phyloP scores from a whole-genome alignment of 2,329 filamentous ascomycete species.

The Mycosphaerella sp. region DNA sequence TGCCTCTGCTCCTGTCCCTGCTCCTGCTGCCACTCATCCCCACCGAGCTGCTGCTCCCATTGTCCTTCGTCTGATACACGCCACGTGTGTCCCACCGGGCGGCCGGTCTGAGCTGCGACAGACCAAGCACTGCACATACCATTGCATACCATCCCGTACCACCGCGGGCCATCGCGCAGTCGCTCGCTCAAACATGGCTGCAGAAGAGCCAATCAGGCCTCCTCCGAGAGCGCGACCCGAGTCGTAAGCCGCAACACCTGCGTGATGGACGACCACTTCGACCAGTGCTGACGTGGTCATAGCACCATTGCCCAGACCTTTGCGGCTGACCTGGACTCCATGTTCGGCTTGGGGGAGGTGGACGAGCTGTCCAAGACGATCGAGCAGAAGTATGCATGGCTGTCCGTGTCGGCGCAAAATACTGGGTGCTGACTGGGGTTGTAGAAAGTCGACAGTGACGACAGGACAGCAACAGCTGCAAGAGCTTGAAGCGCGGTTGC shows the following conservation, averaged over 20 bases:
- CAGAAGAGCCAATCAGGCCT: slow-evolving; percentile 6
- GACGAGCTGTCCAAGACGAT: slow-evolving; percentile 68
- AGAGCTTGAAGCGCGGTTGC: slow-evolving; percentile 73
- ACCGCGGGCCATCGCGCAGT: background rate
- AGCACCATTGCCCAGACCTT: slow-evolving; percentile 86
- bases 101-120: background rate
- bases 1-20: background rate
- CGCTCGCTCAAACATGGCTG: slow-evolving; percentile 7
- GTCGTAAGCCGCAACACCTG: slow-evolving; percentile 20
- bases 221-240: slow-evolving; percentile 20
- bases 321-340: slow-evolving; percentile 75
- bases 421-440: background rate
- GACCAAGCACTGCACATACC: background rate
- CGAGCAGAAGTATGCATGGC: slow-evolving; percentile 62
- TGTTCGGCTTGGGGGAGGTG: slow-evolving; percentile 78
- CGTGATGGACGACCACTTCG: background rate
- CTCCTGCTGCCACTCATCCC: too few species aligned
- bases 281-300: slow-evolving; percentile 11
- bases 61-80: background rate
- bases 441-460: slow-evolving; percentile 71
- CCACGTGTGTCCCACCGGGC: background rate
- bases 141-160: background rate
- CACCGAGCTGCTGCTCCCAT: background rate
- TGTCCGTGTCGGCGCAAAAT: background rate
- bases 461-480: slow-evolving; percentile 74